Conservation (phyloP, 169 alveolate species). For the Miamiensis avidus region DNA sequence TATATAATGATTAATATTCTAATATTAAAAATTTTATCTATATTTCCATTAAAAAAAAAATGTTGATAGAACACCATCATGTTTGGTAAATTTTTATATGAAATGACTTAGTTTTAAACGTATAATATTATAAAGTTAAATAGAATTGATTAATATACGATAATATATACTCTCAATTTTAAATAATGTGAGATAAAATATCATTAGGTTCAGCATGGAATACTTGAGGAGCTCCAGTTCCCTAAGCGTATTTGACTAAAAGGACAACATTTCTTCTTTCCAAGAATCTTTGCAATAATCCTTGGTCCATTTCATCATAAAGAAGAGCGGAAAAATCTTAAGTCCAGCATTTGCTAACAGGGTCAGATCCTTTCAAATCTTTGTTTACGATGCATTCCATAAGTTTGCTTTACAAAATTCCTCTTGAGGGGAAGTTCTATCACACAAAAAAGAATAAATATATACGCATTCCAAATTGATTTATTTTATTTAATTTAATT, state of each 20-base stretch:
- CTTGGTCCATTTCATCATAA: constrained; percentile 9
- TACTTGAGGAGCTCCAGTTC: background rate
- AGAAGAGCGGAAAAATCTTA: constrained; percentile 10
- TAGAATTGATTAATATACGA: too few species aligned
- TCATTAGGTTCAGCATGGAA: constrained; percentile 13
- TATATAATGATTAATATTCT: too few species aligned
- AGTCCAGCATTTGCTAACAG: constrained; percentile 6
- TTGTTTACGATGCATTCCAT: background rate
- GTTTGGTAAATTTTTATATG: too few species aligned
- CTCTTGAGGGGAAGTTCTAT: background rate
- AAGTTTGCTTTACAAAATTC: background rate
- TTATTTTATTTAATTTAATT: constrained; percentile 6
- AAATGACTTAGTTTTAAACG: too few species aligned
- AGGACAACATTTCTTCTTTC: constrained; percentile 22
- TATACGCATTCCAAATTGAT: background rate
- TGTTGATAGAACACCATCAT: too few species aligned
- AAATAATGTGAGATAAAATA: background rate
- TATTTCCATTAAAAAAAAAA: too few species aligned
- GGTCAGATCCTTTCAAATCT: background rate
- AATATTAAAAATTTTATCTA: too few species aligned
- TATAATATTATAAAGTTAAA: too few species aligned
- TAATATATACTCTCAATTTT: background rate
- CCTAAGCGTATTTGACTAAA: background rate
- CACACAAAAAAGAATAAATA: background rate
- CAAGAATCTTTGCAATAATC: constrained; percentile 5